Conservation (phyloP, 768 basidiomycete species). For the Boletus sensibilis region DNA sequence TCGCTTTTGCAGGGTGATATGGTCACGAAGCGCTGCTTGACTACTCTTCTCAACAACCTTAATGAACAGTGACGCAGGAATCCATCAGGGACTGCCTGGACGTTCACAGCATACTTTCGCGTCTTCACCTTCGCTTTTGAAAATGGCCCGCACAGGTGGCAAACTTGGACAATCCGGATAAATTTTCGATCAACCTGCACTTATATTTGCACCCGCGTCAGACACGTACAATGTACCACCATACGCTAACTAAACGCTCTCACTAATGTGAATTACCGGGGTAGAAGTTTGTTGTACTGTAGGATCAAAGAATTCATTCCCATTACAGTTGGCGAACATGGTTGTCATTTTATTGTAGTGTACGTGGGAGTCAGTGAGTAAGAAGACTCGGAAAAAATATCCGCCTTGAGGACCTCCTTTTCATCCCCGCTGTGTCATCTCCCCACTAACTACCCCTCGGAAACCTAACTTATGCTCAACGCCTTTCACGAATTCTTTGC, state of each 20-base stretch:
- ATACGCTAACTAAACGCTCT: slow-evolving; percentile 29
- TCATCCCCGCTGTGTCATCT: background rate
- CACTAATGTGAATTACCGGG: slow-evolving; percentile 33
- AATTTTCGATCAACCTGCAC: slow-evolving; percentile 25
- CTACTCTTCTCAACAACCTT: slow-evolving; percentile 85
- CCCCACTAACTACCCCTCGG: background rate
- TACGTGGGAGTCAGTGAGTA: slow-evolving; percentile 15
- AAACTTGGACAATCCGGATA: slow-evolving; percentile 34
- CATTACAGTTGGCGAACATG: background rate
- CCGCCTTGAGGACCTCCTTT: background rate
- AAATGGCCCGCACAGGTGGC: slow-evolving; percentile 18
- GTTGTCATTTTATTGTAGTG: background rate
- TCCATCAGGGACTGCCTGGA: background rate
- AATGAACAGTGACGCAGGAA: slow-evolving; percentile 52
- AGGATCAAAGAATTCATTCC: slow-evolving; percentile 25
- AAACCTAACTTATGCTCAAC: slow-evolving; percentile 16
- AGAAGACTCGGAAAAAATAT: background rate
- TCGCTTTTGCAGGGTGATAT: slow-evolving; percentile 72
- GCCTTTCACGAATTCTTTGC: slow-evolving; percentile 6
- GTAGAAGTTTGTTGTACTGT: slow-evolving; percentile 37
- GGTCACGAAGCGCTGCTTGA: slow-evolving; percentile 94
- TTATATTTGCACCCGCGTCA: slow-evolving; percentile 29
- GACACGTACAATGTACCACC: slow-evolving; percentile 32
- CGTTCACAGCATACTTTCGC: slow-evolving; percentile 6
- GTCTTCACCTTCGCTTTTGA: slow-evolving; percentile 15